Evolutionary conservation across 257 asterid species (phyloP).

Genomic region (Nicotiana noctiflora): DNA sequence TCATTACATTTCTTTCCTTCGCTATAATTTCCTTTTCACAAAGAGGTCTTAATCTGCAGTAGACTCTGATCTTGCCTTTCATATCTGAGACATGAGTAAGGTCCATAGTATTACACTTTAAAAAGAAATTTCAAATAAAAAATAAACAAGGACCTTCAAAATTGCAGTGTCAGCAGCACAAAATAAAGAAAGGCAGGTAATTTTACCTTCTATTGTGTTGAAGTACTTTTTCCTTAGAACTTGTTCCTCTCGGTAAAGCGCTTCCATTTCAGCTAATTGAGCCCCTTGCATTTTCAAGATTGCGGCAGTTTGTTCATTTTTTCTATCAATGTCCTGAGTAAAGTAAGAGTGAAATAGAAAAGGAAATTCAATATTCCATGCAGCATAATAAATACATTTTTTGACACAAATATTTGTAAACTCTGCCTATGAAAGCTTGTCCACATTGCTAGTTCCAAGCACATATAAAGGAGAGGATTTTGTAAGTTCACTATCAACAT

Average conservation of each 20-base stretch:
- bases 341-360: not conserved
- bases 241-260: conserved; percentile 93
- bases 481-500: not conserved
- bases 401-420: not conserved
- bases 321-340: conserved; percentile 79
- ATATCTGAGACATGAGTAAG: conserved; percentile 43
- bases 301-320: conserved; percentile 96
- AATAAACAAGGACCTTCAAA: not conserved
- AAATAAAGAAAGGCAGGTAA: not conserved
- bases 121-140: not conserved
- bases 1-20: conserved; percentile 54
- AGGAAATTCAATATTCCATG: not conserved
- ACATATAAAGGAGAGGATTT: not conserved
- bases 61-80: conserved; percentile 97
- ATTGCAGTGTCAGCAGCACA: not conserved
- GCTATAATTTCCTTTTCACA: conserved; percentile 61
- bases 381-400: not conserved
- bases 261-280: conserved; percentile 89
- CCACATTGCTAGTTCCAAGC: not conserved
- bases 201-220: conserved; percentile 84
- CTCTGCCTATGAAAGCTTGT: not conserved
- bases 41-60: conserved; percentile 90
- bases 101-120: not conserved
- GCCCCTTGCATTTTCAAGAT: conserved; percentile 94
- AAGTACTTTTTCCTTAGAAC: conserved; percentile 82